Conservation (phyloP, 805 yeast genomes). For the Kregervanrija pseudodelftensis region DNA sequence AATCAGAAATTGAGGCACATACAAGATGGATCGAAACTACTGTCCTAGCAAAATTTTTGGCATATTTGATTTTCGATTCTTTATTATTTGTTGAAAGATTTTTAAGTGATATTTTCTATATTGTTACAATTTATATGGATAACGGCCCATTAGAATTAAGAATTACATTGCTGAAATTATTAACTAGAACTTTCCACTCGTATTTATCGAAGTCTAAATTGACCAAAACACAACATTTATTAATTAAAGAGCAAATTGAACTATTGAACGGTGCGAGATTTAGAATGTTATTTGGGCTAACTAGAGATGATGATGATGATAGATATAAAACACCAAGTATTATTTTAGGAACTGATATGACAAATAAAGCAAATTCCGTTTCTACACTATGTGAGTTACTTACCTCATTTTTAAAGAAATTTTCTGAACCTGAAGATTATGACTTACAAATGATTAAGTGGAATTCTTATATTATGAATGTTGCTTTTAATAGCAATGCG, state of each 20-base stretch:
- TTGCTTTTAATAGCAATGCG: slow-evolving; percentile 49
- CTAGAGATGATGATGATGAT: slow-evolving; percentile 40
- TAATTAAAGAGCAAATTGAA: slow-evolving; percentile 41
- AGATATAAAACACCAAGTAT: slow-evolving; percentile 8
- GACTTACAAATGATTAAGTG: slow-evolving; percentile 58
- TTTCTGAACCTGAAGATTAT: slow-evolving; percentile 40
- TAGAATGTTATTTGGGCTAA: slow-evolving; percentile 62
- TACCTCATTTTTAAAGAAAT: slow-evolving; percentile 42
- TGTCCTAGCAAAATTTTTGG: slow-evolving; percentile 55
- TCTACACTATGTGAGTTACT: slow-evolving; percentile 54
- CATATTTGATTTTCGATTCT: slow-evolving; percentile 66
- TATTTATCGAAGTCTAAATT: slow-evolving; percentile 51
- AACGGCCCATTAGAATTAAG: slow-evolving; percentile 50
- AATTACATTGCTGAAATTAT: slow-evolving; percentile 48
- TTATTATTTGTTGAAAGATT: slow-evolving; percentile 52
- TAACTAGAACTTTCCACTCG: slow-evolving; percentile 65
- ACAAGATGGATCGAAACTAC: slow-evolving; percentile 65
- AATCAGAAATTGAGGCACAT: slow-evolving; percentile 41
- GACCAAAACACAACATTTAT: slow-evolving; percentile 29
- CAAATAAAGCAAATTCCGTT: slow-evolving; percentile 38
- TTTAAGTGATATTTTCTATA: slow-evolving; percentile 64
- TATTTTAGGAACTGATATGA: slow-evolving; percentile 27
- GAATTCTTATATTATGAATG: slow-evolving; percentile 55
- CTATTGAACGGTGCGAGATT: slow-evolving; percentile 55
- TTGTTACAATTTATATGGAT: slow-evolving; percentile 57